These are phyloP conservation scores for Candida krabiensis DNA, from an alignment of 805 yeast genomes.

Conservation along the genomic window DNA sequence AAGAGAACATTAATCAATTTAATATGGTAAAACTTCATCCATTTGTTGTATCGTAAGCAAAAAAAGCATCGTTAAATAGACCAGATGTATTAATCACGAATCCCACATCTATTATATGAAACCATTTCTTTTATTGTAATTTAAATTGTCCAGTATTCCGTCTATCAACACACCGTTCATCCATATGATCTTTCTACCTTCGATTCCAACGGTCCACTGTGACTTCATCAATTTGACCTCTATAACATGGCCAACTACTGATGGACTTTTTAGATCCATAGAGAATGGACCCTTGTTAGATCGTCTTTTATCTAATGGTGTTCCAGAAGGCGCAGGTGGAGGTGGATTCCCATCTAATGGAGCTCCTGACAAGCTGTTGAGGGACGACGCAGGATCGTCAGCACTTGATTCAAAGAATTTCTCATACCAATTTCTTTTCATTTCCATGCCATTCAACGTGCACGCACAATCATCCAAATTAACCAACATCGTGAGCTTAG, in stretches of 20 bases:
- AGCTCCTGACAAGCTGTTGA: background rate
- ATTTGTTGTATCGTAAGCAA: too few species aligned
- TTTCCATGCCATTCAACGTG: slow-evolving; percentile 27
- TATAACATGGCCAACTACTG: slow-evolving; percentile 37
- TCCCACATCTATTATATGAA: slow-evolving; percentile 22
- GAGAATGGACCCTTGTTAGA: background rate
- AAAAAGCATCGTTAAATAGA: too few species aligned
- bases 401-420: slow-evolving; percentile 14
- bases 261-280: slow-evolving; percentile 3
- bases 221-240: slow-evolving; percentile 43
- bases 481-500: slow-evolving; percentile 24
- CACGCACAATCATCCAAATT: slow-evolving; percentile 20
- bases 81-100: too few species aligned
- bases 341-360: background rate
- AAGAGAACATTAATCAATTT: slow-evolving; percentile 51
- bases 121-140: slow-evolving; percentile 23
- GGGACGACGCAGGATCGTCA: background rate
- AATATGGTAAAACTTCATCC: too few species aligned
- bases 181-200: slow-evolving; percentile 23
- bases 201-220: slow-evolving; percentile 39
- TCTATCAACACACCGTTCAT: slow-evolving; percentile 26
- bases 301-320: background rate
- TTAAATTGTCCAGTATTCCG: slow-evolving; percentile 28
- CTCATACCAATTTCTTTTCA: slow-evolving; percentile 31
- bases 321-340: background rate